These are phyloP conservation scores for Calonectria honghensis DNA, from an alignment of 2,329 filamentous ascomycete species.

Conservation along the genomic window DNA sequence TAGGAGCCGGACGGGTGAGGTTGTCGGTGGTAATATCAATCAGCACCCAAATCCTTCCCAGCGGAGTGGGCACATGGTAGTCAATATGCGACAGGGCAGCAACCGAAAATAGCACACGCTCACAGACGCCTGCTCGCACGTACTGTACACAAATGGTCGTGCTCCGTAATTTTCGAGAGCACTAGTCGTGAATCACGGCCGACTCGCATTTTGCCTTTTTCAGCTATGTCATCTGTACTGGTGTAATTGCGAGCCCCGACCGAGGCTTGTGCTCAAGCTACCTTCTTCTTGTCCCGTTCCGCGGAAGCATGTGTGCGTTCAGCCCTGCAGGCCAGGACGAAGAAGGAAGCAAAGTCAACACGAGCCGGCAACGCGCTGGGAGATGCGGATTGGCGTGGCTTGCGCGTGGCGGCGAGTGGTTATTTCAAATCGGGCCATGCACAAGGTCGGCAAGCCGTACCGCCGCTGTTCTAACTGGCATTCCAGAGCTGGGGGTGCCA, in stretches of 20 bases:
- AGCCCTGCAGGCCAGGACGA: not conserved
- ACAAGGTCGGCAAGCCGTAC: not conserved
- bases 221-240: not conserved
- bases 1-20: constrained; percentile 21
- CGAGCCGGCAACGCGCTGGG: not conserved
- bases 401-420: constrained; percentile 22
- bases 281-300: not conserved
- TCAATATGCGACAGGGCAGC: constrained; percentile 2
- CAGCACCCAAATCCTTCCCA: constrained; percentile 21
- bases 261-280: constrained; percentile 20
- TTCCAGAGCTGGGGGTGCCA: constrained; percentile 9
- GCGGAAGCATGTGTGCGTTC: not conserved
- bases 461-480: constrained; percentile 15
- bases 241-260: not conserved
- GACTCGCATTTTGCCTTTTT: not conserved
- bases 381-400: constrained; percentile 3
- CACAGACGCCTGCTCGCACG: constrained; percentile 8
- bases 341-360: not conserved
- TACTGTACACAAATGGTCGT: not conserved
- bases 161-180: not conserved
- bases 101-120: constrained; percentile 18
- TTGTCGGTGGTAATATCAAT: constrained; percentile 2
- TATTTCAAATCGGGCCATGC: constrained; percentile 19
- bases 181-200: not conserved
- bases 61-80: not conserved